Conservation (phyloP, 2,329 filamentous ascomycete genomes). For the Cercospora nicotianae region DNA sequence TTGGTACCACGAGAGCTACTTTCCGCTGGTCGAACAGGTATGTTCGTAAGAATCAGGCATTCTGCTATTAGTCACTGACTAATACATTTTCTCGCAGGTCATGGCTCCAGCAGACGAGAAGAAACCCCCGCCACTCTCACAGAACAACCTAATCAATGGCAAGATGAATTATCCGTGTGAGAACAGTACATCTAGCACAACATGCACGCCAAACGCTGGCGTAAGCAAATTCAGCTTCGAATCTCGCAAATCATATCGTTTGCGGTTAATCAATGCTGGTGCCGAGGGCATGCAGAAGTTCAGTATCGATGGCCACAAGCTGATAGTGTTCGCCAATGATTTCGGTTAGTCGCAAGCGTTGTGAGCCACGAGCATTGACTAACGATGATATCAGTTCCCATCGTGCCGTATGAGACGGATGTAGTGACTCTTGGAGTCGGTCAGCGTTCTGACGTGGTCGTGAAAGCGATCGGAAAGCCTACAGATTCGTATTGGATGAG, state of each 20-base stretch:
- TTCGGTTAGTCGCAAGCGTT: slow-evolving; percentile 27
- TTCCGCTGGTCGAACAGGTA: slow-evolving; percentile 30
- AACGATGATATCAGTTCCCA: slow-evolving; percentile 33
- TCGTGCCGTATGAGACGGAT: slow-evolving; percentile 44
- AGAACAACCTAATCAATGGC: slow-evolving; percentile 32
- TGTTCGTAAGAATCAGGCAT: background rate
- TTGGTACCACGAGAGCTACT: slow-evolving; percentile 44
- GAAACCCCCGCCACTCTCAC: slow-evolving; percentile 32
- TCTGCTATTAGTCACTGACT: background rate
- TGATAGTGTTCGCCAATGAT: slow-evolving; percentile 48
- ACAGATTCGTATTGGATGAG: slow-evolving; percentile 43
- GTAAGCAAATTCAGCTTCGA: slow-evolving; percentile 42
- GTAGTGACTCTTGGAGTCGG: slow-evolving; percentile 58
- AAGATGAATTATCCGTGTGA: slow-evolving; percentile 37
- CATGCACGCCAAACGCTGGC: slow-evolving; percentile 38
- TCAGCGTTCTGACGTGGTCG: slow-evolving; percentile 52
- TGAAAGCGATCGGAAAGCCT: slow-evolving; percentile 40
- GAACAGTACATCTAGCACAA: slow-evolving; percentile 28
- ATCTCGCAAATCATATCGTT: slow-evolving; percentile 44
- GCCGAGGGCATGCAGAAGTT: slow-evolving; percentile 47
- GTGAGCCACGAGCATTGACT: background rate
- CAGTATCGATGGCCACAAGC: slow-evolving; percentile 50
- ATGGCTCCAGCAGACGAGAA: slow-evolving; percentile 32
- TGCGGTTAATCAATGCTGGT: slow-evolving; percentile 47
- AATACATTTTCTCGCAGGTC: slow-evolving; percentile 18